Evolutionary conservation across 2,329 filamentous ascomycete genomes (phyloP), one percentile per base, ranked within the genome.

Genomic region (Aureobasidium sp.): DNA sequence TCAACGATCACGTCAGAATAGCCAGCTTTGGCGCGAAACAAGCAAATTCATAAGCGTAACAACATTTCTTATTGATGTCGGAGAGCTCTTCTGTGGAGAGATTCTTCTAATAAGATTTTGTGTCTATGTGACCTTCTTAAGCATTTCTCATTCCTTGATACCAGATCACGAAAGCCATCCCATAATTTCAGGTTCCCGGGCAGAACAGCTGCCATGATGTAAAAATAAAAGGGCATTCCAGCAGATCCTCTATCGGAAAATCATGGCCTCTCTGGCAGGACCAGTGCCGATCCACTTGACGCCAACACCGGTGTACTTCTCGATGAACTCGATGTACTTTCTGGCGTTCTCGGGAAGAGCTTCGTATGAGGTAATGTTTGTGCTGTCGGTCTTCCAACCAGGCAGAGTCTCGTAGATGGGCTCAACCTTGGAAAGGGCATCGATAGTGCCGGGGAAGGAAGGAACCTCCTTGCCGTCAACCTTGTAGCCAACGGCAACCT

Each of bases 401-500:
- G 82, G 80, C 63, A 92, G 74, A 59, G 85, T 87, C 68, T 85
- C 79, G 75, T 91, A 91, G 41, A 84, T 79, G 20, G 89, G 84
- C 69, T 87, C 82, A 61, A 84, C 80, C 59, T 78, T 77, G 32
- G 82, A 81, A 17, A 90, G 77, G 39, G 81, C 72, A 46, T 79
- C 75, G 17, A 85, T 79, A 69, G 88, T 83, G 8, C 86, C 85
- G 5, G 84, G 88, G 80, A 88, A 90, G 13, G 81, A 84, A 20
- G 82, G 78, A 12, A 88, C 73, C 61, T 77, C 75, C 69, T 82
- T 71, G 47, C 82, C 83, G 56, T 82, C 80, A 70, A 83, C 67
- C 13, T 78, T 78, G 77, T 96, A 96, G 2, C 84, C 85, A 15
- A 88, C 83, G 20, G 88, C 88, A 56, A 90, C 80, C 73, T 92